Percentiles rank a stretch among this genome's conserved stretches.
Evolutionary conservation across 129 eudicot genomes (phyloP).

Genomic region (Escallonia herrerae): DNA sequence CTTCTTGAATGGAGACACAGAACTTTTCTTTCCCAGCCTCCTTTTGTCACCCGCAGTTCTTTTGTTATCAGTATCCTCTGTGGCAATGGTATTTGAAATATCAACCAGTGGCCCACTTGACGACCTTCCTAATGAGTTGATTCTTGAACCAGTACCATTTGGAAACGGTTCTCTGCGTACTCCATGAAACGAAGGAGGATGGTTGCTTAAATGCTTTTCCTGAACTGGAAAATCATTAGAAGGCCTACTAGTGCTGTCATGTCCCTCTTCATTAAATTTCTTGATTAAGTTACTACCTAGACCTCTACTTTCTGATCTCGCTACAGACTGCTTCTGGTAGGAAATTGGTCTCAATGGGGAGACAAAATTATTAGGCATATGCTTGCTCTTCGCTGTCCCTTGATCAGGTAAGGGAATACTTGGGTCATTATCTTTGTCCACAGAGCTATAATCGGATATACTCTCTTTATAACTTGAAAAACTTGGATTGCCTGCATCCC

Average conservation of each 20-base stretch:
- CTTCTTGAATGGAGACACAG: conserved; percentile 76
- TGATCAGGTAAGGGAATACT: conserved; percentile 19
- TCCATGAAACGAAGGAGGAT: not conserved
- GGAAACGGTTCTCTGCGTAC: conserved; percentile 6
- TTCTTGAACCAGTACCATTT: conserved; percentile 20
- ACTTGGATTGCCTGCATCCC: conserved; percentile 32
- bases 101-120: conserved; percentile 43
- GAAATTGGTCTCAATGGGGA: conserved; percentile 49
- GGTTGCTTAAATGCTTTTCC: conserved; percentile 13
- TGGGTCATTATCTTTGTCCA: conserved; percentile 24
- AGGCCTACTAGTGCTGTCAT: conserved; percentile 21
- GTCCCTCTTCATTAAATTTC: conserved; percentile 65
- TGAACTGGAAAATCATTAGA: conserved; percentile 16
- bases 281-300: conserved; percentile 57
- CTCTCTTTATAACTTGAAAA: conserved; percentile 25
- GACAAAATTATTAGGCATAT: conserved; percentile 37
- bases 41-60: conserved; percentile 41
- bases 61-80: conserved; percentile 10
- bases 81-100: conserved; percentile 47
- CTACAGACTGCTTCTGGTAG: conserved; percentile 27
- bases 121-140: conserved; percentile 19
- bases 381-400: conserved; percentile 22
- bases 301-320: conserved; percentile 25
- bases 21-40: conserved; percentile 37
- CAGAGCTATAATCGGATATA: conserved; percentile 12